Evolutionary conservation across 192 early-diverging fungal species (phyloP).

Genomic region (Chytriomyces sp.): DNA sequence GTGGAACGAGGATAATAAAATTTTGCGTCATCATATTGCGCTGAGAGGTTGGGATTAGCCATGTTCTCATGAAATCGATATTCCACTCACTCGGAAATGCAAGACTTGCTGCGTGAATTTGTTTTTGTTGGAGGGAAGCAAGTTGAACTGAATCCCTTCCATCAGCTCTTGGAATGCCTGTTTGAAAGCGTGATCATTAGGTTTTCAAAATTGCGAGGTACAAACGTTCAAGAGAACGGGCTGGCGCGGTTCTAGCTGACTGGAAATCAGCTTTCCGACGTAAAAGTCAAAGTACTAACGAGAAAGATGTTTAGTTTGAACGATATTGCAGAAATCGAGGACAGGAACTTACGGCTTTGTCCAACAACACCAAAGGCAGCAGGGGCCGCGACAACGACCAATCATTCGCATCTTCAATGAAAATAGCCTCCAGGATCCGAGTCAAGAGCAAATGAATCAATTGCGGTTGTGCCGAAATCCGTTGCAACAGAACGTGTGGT

Average conservation of each 20-base stretch:
- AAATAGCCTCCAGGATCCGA: constrained; percentile 69
- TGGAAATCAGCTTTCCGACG: constrained; percentile 53
- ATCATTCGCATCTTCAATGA: constrained; percentile 83
- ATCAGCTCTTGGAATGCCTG: constrained; percentile 58
- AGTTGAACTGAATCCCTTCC: constrained; percentile 60
- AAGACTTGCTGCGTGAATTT: constrained; percentile 68
- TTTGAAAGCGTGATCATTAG: no score
- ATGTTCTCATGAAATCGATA: no score
- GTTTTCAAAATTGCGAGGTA: no score
- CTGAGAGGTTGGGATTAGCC: not conserved
- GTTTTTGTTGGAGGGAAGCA: constrained; percentile 60
- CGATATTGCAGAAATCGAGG: not conserved
- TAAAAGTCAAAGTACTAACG: constrained; percentile 54
- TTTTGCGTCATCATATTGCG: constrained; percentile 22
- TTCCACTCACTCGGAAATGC: constrained; percentile 23
- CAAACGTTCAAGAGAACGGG: constrained; percentile 43
- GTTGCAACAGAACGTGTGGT: constrained; percentile 59
- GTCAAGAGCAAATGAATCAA: constrained; percentile 66
- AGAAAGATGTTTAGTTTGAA: not conserved
- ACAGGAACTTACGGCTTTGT: constrained; percentile 54
- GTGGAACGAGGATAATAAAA: constrained; percentile 15
- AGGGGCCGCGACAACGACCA: constrained; percentile 85
- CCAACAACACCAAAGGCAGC: constrained; percentile 74
- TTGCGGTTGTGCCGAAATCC: constrained; percentile 58
- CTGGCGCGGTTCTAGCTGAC: constrained; percentile 55